Conservation (phyloP, 1,284 basidiomycete species). For the Volvariella volvacea region DNA sequence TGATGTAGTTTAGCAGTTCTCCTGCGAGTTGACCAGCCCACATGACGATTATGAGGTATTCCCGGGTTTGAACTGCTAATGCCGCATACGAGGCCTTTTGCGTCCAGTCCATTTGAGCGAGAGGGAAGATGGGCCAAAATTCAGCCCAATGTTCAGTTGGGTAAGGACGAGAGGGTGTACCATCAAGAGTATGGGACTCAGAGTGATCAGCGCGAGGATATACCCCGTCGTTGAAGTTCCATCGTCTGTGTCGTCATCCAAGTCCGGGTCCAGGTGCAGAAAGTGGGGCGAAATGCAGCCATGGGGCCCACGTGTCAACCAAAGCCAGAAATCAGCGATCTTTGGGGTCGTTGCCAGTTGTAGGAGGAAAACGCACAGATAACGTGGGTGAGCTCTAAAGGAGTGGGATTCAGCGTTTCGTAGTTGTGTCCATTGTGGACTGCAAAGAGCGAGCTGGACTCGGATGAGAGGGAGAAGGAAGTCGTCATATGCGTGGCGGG, state of each 20-base stretch:
- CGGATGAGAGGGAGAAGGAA: too few species aligned
- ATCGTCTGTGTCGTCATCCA: conserved; percentile 43
- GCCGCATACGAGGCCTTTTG: conserved; percentile 71
- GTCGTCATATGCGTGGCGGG: too few species aligned
- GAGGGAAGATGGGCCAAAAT: too few species aligned
- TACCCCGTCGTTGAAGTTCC: conserved; percentile 56
- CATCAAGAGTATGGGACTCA: conserved; percentile 74
- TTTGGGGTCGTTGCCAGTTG: neutral
- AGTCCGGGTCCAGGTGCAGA: too few species aligned
- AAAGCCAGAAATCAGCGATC: too few species aligned
- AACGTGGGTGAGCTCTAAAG: conserved; percentile 63
- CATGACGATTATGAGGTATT: conserved; percentile 74
- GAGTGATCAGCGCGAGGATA: conserved; percentile 60
- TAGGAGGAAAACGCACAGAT: conserved; percentile 39
- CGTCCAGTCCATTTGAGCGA: neutral
- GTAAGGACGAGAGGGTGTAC: conserved; percentile 31
- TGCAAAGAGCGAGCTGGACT: too few species aligned
- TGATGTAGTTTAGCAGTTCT: conserved; percentile 64
- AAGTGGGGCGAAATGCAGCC: too few species aligned
- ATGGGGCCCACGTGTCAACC: too few species aligned
- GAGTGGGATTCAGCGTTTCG: conserved; percentile 18
- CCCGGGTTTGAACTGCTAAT: conserved; percentile 70
- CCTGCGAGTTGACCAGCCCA: conserved; percentile 75
- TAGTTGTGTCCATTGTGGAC: too few species aligned
- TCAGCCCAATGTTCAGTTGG: too few species aligned